Percentiles rank a stretch among this genome's conserved stretches.
phyloP scores from a whole-genome alignment of 192 early-diverging fungal species.

The Backusella luteola region DNA sequence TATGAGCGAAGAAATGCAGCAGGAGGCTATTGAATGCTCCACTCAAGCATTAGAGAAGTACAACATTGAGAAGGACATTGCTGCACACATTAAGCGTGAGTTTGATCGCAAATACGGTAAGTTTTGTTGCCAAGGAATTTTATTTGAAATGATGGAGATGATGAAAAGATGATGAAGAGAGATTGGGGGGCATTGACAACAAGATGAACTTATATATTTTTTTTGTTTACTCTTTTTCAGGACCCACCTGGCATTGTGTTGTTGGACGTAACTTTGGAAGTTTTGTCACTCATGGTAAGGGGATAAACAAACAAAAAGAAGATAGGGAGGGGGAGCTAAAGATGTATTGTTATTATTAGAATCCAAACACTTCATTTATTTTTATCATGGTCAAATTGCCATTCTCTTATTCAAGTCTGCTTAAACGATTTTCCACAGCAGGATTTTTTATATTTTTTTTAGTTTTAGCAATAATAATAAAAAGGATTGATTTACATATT shows the following conservation, averaged over 20 bases:
- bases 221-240: constrained; percentile 13
- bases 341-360: constrained; percentile 39
- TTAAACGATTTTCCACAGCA: constrained; percentile 36
- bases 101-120: constrained; percentile 94
- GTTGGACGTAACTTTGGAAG: constrained; percentile 99
- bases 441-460: not conserved
- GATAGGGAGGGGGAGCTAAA: constrained; percentile 17
- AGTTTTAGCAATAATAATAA: constrained; percentile 6
- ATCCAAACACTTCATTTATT: constrained; percentile 97
- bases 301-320: not conserved
- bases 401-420: constrained; percentile 94
- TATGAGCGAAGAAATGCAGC: constrained; percentile 97
- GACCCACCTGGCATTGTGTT: constrained; percentile 97
- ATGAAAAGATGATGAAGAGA: not conserved
- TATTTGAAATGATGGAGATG: not conserved
- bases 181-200: not conserved
- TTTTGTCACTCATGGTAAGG: constrained; percentile 91
- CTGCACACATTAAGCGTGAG: constrained; percentile 96
- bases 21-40: constrained; percentile 85
- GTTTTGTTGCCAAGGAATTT: not conserved
- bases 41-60: constrained; percentile 88
- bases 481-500: constrained; percentile 2
- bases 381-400: constrained; percentile 93
- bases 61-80: constrained; percentile 98
- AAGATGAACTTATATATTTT: not conserved